Conservation (phyloP, 768 basidiomycete genomes). For the Daedalea quercina region DNA sequence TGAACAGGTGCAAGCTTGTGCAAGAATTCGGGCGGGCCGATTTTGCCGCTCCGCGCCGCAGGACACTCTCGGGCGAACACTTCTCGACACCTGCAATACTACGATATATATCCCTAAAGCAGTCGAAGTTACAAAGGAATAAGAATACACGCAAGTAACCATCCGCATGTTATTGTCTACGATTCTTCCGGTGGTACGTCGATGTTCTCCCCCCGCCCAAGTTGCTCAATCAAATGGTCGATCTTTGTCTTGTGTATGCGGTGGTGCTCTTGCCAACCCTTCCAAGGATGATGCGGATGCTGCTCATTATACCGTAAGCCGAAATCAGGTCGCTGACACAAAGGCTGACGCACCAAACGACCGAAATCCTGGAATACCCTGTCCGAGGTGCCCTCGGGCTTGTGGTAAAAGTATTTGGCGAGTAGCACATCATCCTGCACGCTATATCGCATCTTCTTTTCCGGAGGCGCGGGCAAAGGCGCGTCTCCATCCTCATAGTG, state of each 20-base stretch:
- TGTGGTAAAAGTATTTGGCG: slow-evolving; percentile 64
- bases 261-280: slow-evolving; percentile 91
- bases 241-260: slow-evolving; percentile 84
- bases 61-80: no score
- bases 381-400: slow-evolving; percentile 78
- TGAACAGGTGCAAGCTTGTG: not conserved
- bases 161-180: not conserved
- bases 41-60: no score
- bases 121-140: not conserved
- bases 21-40: no score
- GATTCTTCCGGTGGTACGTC: slow-evolving; percentile 23
- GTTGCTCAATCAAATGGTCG: slow-evolving; percentile 65
- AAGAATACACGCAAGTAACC: not conserved
- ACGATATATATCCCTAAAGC: no score
- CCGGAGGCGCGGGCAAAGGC: slow-evolving; percentile 67
- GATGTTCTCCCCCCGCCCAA: slow-evolving; percentile 51
- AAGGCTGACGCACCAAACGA: slow-evolving; percentile 40
- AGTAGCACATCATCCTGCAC: slow-evolving; percentile 73
- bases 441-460: slow-evolving; percentile 87
- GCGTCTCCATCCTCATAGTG: slow-evolving; percentile 59
- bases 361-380: slow-evolving; percentile 81
- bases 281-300: slow-evolving; percentile 90
- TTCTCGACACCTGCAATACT: no score
- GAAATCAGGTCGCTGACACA: not conserved
- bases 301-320: slow-evolving; percentile 22